Percentiles rank a stretch among this genome's conserved stretches.
Evolutionary conservation across 148 eudicot genomes (phyloP).

Genomic region (Spergularia marina): DNA sequence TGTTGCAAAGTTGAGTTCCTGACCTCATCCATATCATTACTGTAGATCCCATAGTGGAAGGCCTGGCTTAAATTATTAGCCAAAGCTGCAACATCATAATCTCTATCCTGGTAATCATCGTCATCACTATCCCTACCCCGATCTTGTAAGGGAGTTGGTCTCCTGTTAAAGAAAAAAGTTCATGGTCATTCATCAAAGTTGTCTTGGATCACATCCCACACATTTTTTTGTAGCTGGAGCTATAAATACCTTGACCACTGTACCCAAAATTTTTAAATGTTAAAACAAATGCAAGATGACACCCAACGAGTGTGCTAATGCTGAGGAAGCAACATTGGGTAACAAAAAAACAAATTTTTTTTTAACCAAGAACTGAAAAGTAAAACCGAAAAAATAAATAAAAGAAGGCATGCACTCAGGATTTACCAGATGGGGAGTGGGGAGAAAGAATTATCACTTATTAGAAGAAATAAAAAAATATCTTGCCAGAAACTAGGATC

Average conservation of each 20-base stretch:
- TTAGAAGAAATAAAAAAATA: neutral
- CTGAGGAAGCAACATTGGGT: neutral
- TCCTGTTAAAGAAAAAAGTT: slow-evolving; percentile 45
- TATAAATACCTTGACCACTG: neutral
- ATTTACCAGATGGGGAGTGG: neutral
- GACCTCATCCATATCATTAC: slow-evolving; percentile 81
- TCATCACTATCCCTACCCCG: slow-evolving; percentile 83
- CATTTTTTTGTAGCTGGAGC: neutral
- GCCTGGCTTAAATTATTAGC: slow-evolving; percentile 96
- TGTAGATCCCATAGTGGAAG: slow-evolving; percentile 74
- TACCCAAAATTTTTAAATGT: too few relatives aligned
- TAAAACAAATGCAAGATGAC: too few relatives aligned
- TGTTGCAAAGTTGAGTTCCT: slow-evolving; percentile 5
- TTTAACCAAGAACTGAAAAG: neutral
- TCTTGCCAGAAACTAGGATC: neutral
- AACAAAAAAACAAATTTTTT: neutral
- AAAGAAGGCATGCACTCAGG: neutral
- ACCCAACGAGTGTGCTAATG: neutral
- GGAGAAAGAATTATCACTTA: too few relatives aligned
- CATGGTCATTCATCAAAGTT: neutral
- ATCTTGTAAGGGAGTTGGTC: slow-evolving; percentile 82
- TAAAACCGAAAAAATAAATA: neutral
- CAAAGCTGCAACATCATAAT: slow-evolving; percentile 93
- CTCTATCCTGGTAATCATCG: slow-evolving; percentile 97
- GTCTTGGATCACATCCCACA: neutral